Base-by-base conservation (phyloP, 208 protist genomes). In the Porcisia hertigi region DNA sequence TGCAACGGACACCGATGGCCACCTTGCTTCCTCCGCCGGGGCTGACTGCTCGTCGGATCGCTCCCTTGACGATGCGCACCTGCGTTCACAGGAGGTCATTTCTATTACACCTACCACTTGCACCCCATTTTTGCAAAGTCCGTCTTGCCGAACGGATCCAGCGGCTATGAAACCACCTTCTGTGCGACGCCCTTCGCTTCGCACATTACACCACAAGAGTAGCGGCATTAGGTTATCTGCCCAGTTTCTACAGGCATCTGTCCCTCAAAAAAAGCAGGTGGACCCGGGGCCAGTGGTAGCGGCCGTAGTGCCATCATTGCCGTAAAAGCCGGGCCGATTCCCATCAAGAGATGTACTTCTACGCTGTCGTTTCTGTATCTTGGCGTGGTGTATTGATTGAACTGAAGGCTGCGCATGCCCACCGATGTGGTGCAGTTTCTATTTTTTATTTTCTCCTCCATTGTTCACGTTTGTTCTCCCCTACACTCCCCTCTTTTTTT, bases 401-500 rank as follows among this genome's bases (percentile, higher is more conserved):
- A 1, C 14, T 52, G 39, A 43, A 52, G 47, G 47, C 47, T 52
- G 47, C 47, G 8, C 47, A 52, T 12, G 47, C 47, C 47, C 47
- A 52, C 4, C 57, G 57, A 23, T 60, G 57, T 30, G 57, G 0
- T n/a, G 23, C 57, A 60, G 20, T 60, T 60, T 60, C 9, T 60
- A 7, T 60, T 23, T 60, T 25, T 60, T 60, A 60, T 30, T 63
- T 30, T 30, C 30, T 30, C 36, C 18, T 62, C 58, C 54, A 43
- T 20, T 75, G 54, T 3, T 70, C 25, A 64, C 30, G 30, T 30
- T 30, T 30, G 30, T 30, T 30, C 30, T 30, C 30, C 30, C 30
- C 30, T 30, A 30, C 30, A 30, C 30, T 30, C 30, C 30, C 30
- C 74, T 67, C 11, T 70, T 43, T n/a, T 73, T 71, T 69, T 74